Evolutionary conservation across 208 protist genomes (phyloP).

Genomic region (Spongospora subterranea): DNA sequence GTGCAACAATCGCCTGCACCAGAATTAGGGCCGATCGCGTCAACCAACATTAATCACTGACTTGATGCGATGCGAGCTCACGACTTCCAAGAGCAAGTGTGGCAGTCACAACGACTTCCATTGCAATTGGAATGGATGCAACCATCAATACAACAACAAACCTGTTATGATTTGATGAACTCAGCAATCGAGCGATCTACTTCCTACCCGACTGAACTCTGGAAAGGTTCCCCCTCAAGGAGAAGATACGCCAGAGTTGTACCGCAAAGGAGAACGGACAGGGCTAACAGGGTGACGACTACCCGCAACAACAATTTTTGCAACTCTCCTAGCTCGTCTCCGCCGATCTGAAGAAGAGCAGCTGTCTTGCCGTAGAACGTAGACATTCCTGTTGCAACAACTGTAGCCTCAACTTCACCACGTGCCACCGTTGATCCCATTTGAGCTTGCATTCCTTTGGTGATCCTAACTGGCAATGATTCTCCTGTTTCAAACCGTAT

Average conservation of each 20-base stretch:
- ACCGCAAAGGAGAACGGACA: slow-evolving; percentile 76
- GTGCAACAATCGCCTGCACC: slow-evolving; percentile 83
- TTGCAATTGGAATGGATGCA: slow-evolving; percentile 78
- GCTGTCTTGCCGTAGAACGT: slow-evolving; percentile 92
- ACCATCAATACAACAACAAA: slow-evolving; percentile 61
- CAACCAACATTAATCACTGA: background rate
- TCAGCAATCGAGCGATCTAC: background rate
- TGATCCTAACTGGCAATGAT: slow-evolving; percentile 89
- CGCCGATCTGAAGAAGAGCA: slow-evolving; percentile 77
- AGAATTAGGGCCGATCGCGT: background rate
- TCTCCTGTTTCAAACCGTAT: slow-evolving; percentile 74
- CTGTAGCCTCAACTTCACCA: slow-evolving; percentile 75
- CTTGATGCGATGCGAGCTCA: slow-evolving; percentile 79
- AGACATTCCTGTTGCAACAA: slow-evolving; percentile 82
- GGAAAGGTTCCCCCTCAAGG: background rate
- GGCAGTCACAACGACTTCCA: slow-evolving; percentile 70
- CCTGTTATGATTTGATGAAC: background rate
- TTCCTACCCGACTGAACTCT: background rate
- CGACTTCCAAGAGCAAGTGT: slow-evolving; percentile 42
- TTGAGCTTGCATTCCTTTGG: slow-evolving; percentile 83
- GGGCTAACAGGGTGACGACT: slow-evolving; percentile 1
- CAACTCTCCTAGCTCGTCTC: slow-evolving; percentile 60
- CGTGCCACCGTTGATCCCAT: slow-evolving; percentile 81
- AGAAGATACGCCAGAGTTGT: slow-evolving; percentile 49
- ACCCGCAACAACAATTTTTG: slow-evolving; percentile 76